Evolutionary conservation across 2,329 filamentous ascomycete genomes (phyloP).

Genomic region (Cordyceps fumosorosea): DNA sequence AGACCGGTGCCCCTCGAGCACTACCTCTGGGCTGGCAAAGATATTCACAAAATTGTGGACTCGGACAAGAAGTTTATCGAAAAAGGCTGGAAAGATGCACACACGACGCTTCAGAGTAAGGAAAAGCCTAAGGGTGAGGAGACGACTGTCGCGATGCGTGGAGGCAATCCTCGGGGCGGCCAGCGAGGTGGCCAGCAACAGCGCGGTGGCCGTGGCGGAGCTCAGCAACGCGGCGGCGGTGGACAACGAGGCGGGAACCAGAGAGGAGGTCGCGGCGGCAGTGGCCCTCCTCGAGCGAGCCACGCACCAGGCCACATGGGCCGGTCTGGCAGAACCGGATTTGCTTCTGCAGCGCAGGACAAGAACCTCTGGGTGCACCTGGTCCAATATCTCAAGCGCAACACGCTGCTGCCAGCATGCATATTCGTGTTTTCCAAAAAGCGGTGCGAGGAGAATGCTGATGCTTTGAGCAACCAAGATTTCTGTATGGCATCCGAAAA

Average conservation of each 20-base stretch:
- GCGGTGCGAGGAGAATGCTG: constrained; percentile 92
- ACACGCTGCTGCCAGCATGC: constrained; percentile 80
- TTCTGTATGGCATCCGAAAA: constrained; percentile 92
- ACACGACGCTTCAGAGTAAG: constrained; percentile 71
- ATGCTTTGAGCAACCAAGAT: constrained; percentile 89
- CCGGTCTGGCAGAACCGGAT: constrained; percentile 73
- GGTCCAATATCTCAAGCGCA: constrained; percentile 83
- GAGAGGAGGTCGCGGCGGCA: constrained; percentile 44
- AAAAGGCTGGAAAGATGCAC: constrained; percentile 90
- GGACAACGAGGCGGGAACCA: constrained; percentile 46
- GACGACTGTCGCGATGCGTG: constrained; percentile 29
- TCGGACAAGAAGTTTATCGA: constrained; percentile 88
- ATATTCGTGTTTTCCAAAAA: constrained; percentile 99
- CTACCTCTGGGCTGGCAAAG: constrained; percentile 91
- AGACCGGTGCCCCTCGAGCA: constrained; percentile 92
- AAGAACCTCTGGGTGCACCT: constrained; percentile 96
- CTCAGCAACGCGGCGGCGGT: constrained; percentile 45
- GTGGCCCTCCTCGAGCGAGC: constrained; percentile 48
- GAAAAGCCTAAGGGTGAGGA: constrained; percentile 59
- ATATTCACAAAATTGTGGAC: constrained; percentile 90
- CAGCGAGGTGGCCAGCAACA: constrained; percentile 30
- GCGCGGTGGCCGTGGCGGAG: constrained; percentile 36
- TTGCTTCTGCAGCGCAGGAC: constrained; percentile 87
- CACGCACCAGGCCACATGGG: constrained; percentile 79
- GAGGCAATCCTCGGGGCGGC: constrained; percentile 30